Percentiles rank a stretch among this genome's conserved stretches.
phyloP scores from a whole-genome alignment of 1,284 basidiomycete genomes.

The Sanguinoderma infundibulare region DNA sequence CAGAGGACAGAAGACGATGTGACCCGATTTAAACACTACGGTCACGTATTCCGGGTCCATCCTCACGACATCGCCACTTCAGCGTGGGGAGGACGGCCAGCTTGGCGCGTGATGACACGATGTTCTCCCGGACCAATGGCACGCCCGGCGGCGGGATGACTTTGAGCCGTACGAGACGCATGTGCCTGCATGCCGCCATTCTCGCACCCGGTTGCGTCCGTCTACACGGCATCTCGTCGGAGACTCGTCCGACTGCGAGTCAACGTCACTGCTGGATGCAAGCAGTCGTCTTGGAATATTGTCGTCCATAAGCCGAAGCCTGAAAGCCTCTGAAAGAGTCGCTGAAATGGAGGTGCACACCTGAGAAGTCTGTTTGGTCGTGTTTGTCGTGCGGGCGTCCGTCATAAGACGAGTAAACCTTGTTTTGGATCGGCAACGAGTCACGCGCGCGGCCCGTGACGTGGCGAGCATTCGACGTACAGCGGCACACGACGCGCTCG shows the following conservation, averaged over 20 bases:
- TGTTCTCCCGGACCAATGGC: neutral
- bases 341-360: too few relatives aligned
- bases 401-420: too few relatives aligned
- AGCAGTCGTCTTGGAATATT: neutral
- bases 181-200: neutral
- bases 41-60: neutral
- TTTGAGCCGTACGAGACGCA: neutral
- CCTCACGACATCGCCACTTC: conserved; percentile 2
- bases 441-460: conserved; percentile 2
- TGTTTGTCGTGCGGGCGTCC: too few relatives aligned
- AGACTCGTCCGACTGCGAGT: neutral
- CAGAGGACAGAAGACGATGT: neutral
- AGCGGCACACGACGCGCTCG: neutral
- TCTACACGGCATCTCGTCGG: neutral
- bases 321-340: too few relatives aligned
- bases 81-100: neutral
- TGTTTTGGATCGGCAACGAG: too few relatives aligned
- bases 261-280: neutral
- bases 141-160: neutral
- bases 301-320: too few relatives aligned
- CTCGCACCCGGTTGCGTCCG: neutral
- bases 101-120: neutral
- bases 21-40: neutral
- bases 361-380: too few relatives aligned
- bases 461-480: conserved; percentile 7